These are phyloP conservation scores for Xylaria sp. DNA, from an alignment of 495 filamentous ascomycete species.

Conservation along the genomic window DNA sequence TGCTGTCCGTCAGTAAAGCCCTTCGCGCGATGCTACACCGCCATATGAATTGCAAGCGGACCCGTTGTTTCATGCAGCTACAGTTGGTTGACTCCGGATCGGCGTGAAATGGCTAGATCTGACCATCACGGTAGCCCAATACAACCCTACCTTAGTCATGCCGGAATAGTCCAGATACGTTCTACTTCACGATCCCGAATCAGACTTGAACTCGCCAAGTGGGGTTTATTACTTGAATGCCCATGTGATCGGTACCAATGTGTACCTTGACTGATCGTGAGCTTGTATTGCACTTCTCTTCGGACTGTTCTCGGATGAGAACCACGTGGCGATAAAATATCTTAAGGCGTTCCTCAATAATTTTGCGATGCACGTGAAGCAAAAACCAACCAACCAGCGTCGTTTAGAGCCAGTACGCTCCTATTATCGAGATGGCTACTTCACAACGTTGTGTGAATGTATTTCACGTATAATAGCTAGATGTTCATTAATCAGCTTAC, in stretches of 20 bases:
- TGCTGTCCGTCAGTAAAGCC: not conserved
- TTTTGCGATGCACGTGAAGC: constrained; percentile 13
- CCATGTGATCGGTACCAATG: constrained; percentile 8
- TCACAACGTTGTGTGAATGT: not conserved
- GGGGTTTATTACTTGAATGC: constrained; percentile 13
- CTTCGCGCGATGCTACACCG: constrained; percentile 29
- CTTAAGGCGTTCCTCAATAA: not conserved
- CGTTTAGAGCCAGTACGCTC: not conserved
- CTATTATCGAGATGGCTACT: not conserved
- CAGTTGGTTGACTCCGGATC: constrained; percentile 20
- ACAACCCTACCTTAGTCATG: constrained; percentile 26
- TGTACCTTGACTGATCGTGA: not conserved
- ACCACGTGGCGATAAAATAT: constrained; percentile 25
- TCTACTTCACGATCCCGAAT: not conserved
- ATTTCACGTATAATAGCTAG: not conserved
- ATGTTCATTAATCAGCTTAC: constrained; percentile 7
- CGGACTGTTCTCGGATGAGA: constrained; percentile 2
- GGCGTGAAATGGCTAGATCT: constrained; percentile 21
- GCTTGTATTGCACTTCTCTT: not conserved
- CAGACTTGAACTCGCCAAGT: not conserved
- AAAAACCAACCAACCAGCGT: constrained; percentile 1
- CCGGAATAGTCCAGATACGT: not conserved
- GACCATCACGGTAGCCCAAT: constrained; percentile 28
- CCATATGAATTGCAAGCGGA: constrained; percentile 25
- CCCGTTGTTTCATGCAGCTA: constrained; percentile 27